Base-by-base conservation (phyloP, 495 filamentous ascomycete genomes). In the Penicillium antarcticum region DNA sequence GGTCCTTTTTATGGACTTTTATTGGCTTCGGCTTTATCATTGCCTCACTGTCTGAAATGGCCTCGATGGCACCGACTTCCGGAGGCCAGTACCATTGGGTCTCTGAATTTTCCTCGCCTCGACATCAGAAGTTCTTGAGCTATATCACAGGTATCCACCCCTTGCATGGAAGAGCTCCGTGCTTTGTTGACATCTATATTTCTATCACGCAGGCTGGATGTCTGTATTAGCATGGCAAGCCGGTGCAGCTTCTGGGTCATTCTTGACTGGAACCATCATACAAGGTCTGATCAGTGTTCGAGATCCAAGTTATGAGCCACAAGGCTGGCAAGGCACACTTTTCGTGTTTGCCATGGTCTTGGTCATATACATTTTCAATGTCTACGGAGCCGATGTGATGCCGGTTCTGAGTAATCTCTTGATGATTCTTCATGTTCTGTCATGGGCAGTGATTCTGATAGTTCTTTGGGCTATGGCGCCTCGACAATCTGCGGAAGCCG, bases 61-160 rank as follows among this genome's bases (percentile, higher is more conserved):
- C 70, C 2, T 72, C 71, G 1, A 72, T 72, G 65, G 32, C 44
- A 16, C 58, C 58, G 4, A 61, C 58, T 2, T 48, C 68, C 2
- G 77, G 71, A 17, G 73, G 72, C 2, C 72, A 78, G 51, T 78
- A 77, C 33, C 74, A 78, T 48, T 78, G 75, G 75, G 72, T 76
- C 0, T 76, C 70, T 2, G 77, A 80, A 45, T 79, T 79, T 42
- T 63, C 76, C 1, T 72, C 71, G 2, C 65, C 57, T 1, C 48
- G 55, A 23, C 63, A 57, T 33, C 77, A 79, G 46, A 69, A 68
- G 38, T 71, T 71, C 36, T 52, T 79, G 2, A 75, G 72, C 37
- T 80, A 78, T 55, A 53, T 76, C 18, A 69, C 71, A 21, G 73
- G 75, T 65, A 17, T 16, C 18, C 11, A 14, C 35, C 19, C 24